A percentile compares a stretch with the other conserved stretches of the same genome.
Conservation (phyloP, 176 grass and related monocot species). For the Oryza brachyantha region DNA sequence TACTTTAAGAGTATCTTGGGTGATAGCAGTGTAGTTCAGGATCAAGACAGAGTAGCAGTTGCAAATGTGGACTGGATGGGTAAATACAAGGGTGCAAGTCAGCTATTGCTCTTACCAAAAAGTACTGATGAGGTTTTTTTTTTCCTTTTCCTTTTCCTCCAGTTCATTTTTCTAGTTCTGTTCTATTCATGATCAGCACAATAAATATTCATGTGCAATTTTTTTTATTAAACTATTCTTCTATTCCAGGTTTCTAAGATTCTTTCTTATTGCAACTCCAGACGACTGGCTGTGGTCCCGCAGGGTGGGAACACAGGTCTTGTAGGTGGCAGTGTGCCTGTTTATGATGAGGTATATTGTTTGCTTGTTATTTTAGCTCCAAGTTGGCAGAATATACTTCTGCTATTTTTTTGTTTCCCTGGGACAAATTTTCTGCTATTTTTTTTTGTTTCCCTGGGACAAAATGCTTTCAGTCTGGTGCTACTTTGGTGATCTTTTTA, state of each 20-base stretch:
- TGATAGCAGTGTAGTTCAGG: conserved; percentile 77
- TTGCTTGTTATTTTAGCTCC: not conserved
- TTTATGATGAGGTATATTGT: conserved; percentile 66
- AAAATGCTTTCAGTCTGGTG: not conserved
- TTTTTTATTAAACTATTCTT: conserved; percentile 25
- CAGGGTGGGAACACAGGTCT: conserved; percentile 98
- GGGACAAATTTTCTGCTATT: no score
- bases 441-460: not conserved
- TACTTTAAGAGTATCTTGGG: conserved; percentile 83
- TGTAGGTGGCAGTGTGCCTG: conserved; percentile 94
- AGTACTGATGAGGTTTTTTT: conserved; percentile 61
- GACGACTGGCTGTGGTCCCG: conserved; percentile 74
- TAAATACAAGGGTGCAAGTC: conserved; percentile 82
- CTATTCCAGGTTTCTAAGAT: conserved; percentile 90
- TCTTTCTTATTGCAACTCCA: conserved; percentile 88
- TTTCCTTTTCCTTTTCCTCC: conserved; percentile 3
- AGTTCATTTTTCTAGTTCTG: not conserved
- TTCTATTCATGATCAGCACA: not conserved
- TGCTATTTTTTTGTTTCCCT: not conserved
- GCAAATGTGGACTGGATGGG: conserved; percentile 90
- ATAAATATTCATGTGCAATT: not conserved
- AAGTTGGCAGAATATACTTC: not conserved
- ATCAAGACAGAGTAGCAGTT: conserved; percentile 71
- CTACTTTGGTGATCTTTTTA: not conserved
- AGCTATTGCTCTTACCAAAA: conserved; percentile 82